These are phyloP conservation scores for Fagus sylvatica DNA, from an alignment of 306 rosid species.

Conservation along the genomic window DNA sequence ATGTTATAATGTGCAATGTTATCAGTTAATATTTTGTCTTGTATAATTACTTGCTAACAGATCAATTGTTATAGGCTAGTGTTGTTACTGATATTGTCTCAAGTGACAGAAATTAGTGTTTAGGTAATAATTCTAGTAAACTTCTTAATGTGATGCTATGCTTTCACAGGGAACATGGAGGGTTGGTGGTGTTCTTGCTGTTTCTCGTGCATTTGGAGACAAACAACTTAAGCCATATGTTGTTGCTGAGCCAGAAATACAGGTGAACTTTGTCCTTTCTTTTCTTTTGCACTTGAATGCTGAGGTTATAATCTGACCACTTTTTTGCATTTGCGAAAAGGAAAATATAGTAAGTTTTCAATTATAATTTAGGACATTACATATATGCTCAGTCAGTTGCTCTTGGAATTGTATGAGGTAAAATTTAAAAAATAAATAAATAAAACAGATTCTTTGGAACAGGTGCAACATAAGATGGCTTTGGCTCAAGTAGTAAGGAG, in stretches of 20 bases:
- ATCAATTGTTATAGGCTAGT: not conserved
- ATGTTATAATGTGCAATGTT: not conserved
- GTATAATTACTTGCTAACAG: not conserved
- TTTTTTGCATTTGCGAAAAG: slow-evolving; percentile 1
- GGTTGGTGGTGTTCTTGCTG: slow-evolving; percentile 94
- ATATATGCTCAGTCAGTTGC: not conserved
- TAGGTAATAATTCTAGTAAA: not conserved
- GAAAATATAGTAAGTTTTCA: not conserved
- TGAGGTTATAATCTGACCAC: not conserved
- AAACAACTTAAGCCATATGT: slow-evolving; percentile 78
- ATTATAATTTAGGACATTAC: not conserved
- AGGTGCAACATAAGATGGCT: not conserved
- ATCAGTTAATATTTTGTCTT: not conserved
- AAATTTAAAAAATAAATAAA: not conserved
- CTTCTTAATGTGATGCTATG: slow-evolving; percentile 6
- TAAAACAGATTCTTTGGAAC: not conserved
- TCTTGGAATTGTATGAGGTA: not conserved
- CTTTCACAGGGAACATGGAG: slow-evolving; percentile 85
- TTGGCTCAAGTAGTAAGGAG: not conserved
- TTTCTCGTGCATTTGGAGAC: slow-evolving; percentile 94
- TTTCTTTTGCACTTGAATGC: not conserved
- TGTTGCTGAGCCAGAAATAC: slow-evolving; percentile 92
- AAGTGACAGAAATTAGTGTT: not conserved
- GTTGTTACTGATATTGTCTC: not conserved
- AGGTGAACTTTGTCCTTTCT: slow-evolving; percentile 38